Conservation (phyloP, 805 yeast genomes). For the Metschnikowia peoriensis region DNA sequence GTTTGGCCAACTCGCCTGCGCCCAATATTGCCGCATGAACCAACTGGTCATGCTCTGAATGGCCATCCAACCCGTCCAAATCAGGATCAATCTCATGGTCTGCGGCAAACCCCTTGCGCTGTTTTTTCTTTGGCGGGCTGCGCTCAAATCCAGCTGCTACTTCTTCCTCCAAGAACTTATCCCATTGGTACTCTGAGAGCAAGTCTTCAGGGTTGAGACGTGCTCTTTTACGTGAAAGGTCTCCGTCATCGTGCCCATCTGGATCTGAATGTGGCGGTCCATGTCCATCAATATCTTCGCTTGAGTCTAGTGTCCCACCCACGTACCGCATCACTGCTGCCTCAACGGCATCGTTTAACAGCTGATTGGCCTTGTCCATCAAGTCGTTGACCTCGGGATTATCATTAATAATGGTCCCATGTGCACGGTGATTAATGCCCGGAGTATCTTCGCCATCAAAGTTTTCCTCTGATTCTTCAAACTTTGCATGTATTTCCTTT, state of each 20-base stretch:
- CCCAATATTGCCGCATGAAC: constrained; percentile 71
- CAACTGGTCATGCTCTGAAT: constrained; percentile 57
- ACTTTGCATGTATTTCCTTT: background rate
- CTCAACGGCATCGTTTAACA: constrained; percentile 57
- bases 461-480: background rate
- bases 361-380: constrained; percentile 33
- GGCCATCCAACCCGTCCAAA: constrained; percentile 31
- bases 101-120: constrained; percentile 9
- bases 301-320: constrained; percentile 53
- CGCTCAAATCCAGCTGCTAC: constrained; percentile 20
- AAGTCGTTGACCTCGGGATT: constrained; percentile 10
- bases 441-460: background rate
- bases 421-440: background rate
- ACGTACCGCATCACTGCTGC: constrained; percentile 77
- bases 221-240: constrained; percentile 14
- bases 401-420: background rate
- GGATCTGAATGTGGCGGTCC: constrained; percentile 1
- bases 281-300: constrained; percentile 6
- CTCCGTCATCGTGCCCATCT: constrained; percentile 16
- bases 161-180: constrained; percentile 27
- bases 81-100: constrained; percentile 37
- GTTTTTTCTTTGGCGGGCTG: constrained; percentile 11
- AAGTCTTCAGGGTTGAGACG: constrained; percentile 37
- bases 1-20: constrained; percentile 59
- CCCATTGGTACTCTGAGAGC: constrained; percentile 54